Percentiles rank a stretch among this genome's conserved stretches.
These are phyloP conservation scores for Saksenaea vasiformis DNA, from an alignment of 371 early-diverging fungal genomes.

Conservation along the genomic window DNA sequence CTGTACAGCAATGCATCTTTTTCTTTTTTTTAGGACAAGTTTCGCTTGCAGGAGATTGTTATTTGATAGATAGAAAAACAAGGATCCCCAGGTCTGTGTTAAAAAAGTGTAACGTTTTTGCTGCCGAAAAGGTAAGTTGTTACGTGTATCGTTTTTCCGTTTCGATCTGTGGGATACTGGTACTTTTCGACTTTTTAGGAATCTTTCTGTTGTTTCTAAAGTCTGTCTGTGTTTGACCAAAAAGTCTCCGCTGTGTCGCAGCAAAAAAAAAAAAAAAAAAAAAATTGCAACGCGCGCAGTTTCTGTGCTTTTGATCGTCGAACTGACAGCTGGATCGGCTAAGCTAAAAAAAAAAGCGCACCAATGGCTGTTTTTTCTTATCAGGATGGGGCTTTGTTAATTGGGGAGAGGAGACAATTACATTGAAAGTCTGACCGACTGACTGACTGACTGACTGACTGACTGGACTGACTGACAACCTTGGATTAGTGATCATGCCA, in stretches of 20 bases:
- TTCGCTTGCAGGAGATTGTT: no score
- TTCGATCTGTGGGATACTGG: no score
- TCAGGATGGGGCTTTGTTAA: no score
- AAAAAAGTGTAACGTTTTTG: background rate
- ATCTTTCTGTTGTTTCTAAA: background rate
- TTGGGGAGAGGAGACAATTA: no score
- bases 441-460: no score
- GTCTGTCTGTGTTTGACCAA: background rate
- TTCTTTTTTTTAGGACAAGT: no score
- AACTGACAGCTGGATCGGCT: background rate
- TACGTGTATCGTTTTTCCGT: background rate
- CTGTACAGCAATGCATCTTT: no score
- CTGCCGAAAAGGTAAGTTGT: background rate
- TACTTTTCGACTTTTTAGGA: background rate
- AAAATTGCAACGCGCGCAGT: background rate
- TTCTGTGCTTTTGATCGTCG: background rate
- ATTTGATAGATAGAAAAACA: background rate
- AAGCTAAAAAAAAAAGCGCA: background rate
- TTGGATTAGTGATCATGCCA: background rate
- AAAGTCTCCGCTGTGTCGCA: background rate
- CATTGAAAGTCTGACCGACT: no score
- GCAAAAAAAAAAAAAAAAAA: background rate
- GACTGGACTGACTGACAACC: no score
- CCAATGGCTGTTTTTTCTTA: no score
- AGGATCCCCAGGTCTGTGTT: background rate